Base-by-base conservation (phyloP, 306 rosid species). In the Malus orientalis region DNA sequence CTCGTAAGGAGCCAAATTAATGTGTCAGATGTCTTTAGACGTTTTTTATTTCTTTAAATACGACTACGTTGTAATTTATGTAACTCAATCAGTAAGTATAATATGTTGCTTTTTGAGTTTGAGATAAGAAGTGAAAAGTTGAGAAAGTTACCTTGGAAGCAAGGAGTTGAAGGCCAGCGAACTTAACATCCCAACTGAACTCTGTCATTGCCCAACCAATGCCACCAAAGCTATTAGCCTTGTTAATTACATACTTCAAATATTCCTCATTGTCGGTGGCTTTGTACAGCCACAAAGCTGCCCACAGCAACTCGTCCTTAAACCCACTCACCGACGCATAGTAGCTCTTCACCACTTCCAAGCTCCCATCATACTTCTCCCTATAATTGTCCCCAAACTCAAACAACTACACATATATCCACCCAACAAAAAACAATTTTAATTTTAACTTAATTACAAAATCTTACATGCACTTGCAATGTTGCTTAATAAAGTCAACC, bases 311-410 rank as follows among this genome's bases (percentile, higher is more conserved):
- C 84, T 96, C 99, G 76, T 96, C 99, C 83, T 62, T 91, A 84
- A 86, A 92, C 49, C 98, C 99, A 88, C 99, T 96, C 98, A 96
- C 99, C 85, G 99, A 96, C 89, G 93, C 91, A 69, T 96, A 96
- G 89, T 96, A 96, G 77, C 84, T 88, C 92, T 91, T 93, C 88
- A 91, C 99, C 38, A 75, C 97, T 57, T 82, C 93, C 78, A 96
- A 84, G 76, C 96, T 89, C 1, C 65, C 87, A 58, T 96, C 99
- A 74, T 96, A 96, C 36, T 96, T 93, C 23, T 93, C 98, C 72
- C 96, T 89, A 11, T 91, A 82, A 74, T 85, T 89, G 82, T 96
- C 99, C 57, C 91, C 99, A 74, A 96, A 96, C 69, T 89, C 96
- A 76, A 96, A 96, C 88, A 96, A 67, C 99, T 96, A 70, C 87